Conservation (phyloP, 768 basidiomycete genomes). For the Lactarius psammicola region DNA sequence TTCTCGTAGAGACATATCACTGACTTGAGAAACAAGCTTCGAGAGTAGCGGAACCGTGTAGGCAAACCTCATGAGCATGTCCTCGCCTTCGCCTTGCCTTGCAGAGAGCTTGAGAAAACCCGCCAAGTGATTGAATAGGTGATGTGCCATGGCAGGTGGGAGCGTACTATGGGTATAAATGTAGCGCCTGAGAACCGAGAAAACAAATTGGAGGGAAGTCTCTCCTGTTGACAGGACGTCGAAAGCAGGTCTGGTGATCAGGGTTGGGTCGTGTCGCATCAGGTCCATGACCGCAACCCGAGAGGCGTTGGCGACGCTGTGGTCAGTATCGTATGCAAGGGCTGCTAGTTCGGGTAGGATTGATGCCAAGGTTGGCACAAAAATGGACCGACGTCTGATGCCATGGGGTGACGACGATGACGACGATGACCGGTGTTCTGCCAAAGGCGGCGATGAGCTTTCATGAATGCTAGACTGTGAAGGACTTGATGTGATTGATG, state of each 20-base stretch:
- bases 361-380: conserved; percentile 57
- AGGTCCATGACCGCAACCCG: conserved; percentile 57
- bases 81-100: conserved; percentile 42
- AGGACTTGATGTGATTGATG: conserved; percentile 36
- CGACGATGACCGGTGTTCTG: conserved; percentile 2
- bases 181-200: conserved; percentile 53
- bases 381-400: conserved; percentile 61
- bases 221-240: conserved; percentile 56
- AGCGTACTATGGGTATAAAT: conserved; percentile 54
- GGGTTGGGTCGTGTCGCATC: conserved; percentile 71
- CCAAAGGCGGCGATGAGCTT: conserved; percentile 28
- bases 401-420: conserved; percentile 26
- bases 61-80: conserved; percentile 53
- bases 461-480: conserved; percentile 30
- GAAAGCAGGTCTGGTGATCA: conserved; percentile 62
- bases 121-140: conserved; percentile 66
- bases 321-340: conserved; percentile 53
- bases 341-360: conserved; percentile 55
- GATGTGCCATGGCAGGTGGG: conserved; percentile 64
- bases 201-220: conserved; percentile 46
- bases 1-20: conserved; percentile 68
- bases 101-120: conserved; percentile 61
- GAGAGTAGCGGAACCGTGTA: conserved; percentile 57
- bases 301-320: conserved; percentile 54
- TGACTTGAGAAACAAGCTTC: conserved; percentile 60